These are phyloP conservation scores for Leishmania arabica DNA, from an alignment of 208 protist species.

Conservation along the genomic window DNA sequence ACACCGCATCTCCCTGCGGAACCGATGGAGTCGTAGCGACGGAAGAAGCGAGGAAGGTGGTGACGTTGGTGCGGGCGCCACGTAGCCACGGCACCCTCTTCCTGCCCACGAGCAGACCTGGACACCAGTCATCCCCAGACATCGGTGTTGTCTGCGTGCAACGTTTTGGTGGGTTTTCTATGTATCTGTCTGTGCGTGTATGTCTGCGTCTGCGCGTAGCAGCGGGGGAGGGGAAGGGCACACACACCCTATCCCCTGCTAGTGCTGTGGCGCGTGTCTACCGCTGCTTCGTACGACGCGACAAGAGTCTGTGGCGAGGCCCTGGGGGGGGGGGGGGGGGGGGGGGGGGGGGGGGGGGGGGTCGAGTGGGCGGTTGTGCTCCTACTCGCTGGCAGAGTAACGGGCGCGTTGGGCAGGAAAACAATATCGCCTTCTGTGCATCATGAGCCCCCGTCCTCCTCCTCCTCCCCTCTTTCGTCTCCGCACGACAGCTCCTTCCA, in stretches of 20 bases:
- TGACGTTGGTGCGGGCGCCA: not conserved
- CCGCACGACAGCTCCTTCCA: not conserved
- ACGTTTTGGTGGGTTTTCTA: not conserved
- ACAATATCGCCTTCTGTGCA: not conserved
- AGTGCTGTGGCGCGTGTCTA: not conserved
- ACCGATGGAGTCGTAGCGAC: slow-evolving; percentile 16
- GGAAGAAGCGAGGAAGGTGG: not conserved
- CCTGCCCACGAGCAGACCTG: not conserved
- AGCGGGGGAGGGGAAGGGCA: too few relatives aligned
- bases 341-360: not conserved
- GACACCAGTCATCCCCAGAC: not conserved
- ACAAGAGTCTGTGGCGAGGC: too few relatives aligned
- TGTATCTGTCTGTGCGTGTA: not conserved
- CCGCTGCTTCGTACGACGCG: not conserved
- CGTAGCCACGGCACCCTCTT: not conserved
- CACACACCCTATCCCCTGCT: not conserved
- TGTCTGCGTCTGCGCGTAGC: not conserved
- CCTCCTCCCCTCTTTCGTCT: not conserved
- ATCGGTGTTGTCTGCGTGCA: not conserved
- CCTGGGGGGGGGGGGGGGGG: not conserved
- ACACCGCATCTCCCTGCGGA: slow-evolving; percentile 32
- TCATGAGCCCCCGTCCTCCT: not conserved
- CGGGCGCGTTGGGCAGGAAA: not conserved
- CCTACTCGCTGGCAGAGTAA: not conserved
- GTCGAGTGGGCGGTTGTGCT: not conserved